phyloP scores from a whole-genome alignment of 176 grass and related monocot genomes.

The Zea luxurians region DNA sequence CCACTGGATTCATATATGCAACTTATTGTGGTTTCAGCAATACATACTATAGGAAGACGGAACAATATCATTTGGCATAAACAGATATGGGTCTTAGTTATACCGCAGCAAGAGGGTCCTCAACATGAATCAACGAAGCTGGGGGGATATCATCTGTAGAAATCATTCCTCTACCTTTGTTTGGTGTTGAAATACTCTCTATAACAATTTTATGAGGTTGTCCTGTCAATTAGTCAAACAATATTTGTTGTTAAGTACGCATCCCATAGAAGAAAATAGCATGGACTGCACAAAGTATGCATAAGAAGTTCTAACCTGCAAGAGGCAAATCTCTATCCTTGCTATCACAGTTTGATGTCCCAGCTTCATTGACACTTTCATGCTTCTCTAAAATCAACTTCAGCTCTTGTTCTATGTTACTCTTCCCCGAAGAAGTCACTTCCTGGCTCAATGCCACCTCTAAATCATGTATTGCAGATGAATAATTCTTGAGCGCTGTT shows the following conservation, averaged over 20 bases:
- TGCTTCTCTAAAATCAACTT: conserved; percentile 42
- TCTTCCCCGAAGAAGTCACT: conserved; percentile 61
- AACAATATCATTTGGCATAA: conserved; percentile 16
- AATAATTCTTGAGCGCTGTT: conserved; percentile 59
- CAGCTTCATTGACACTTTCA: conserved; percentile 32
- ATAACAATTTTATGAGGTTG: conserved; percentile 42
- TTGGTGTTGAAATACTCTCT: conserved; percentile 56
- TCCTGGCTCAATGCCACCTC: conserved; percentile 71
- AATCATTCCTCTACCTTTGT: conserved; percentile 81
- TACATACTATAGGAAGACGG: conserved; percentile 18
- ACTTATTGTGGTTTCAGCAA: background rate
- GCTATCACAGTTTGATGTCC: conserved; percentile 24
- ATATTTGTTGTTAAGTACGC: conserved; percentile 28
- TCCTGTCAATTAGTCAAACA: conserved; percentile 49
- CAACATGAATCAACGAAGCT: conserved; percentile 72
- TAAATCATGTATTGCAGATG: conserved; percentile 69
- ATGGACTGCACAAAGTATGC: background rate
- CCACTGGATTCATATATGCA: conserved; percentile 2
- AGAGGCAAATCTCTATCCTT: conserved; percentile 31
- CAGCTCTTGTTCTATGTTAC: conserved; percentile 72
- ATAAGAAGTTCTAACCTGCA: conserved; percentile 41
- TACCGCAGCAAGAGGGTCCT: conserved; percentile 89
- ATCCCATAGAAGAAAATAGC: conserved; percentile 20
- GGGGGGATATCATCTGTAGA: conserved; percentile 65
- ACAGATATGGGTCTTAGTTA: conserved; percentile 16